phyloP scores from a whole-genome alignment of 2,329 filamentous ascomycete genomes.

The Rachicladosporium sp. region DNA sequence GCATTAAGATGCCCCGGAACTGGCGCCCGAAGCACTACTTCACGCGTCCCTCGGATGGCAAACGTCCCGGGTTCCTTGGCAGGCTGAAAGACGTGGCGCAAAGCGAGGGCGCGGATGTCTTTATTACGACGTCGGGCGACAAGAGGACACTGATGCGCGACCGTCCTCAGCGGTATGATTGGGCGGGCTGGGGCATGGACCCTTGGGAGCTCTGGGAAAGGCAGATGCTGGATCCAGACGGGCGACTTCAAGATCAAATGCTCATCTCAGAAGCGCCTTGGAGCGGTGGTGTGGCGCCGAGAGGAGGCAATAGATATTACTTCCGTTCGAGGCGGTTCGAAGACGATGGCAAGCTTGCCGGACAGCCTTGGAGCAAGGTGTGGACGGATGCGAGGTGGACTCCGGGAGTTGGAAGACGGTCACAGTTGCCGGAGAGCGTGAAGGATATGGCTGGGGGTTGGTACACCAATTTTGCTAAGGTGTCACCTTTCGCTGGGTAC shows the following conservation, averaged over 20 bases:
- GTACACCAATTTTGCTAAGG: no score
- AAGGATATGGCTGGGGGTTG: no score
- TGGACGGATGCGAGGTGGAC: constrained; percentile 21
- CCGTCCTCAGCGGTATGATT: constrained; percentile 24
- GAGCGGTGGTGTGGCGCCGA: constrained; percentile 7
- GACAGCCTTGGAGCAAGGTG: constrained; percentile 7
- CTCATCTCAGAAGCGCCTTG: constrained; percentile 8
- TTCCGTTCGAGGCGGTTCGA: constrained; percentile 18
- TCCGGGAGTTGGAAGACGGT: constrained; percentile 1
- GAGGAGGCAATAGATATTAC: constrained; percentile 16
- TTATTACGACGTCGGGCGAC: constrained; percentile 28
- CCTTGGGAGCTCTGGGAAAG: constrained; percentile 6
- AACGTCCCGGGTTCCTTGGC: constrained; percentile 23
- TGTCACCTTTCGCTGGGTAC: constrained; percentile 10
- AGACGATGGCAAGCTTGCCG: not conserved
- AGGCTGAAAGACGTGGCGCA: constrained; percentile 32
- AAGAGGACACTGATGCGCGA: constrained; percentile 26
- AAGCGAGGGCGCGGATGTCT: constrained; percentile 34
- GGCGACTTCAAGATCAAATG: constrained; percentile 25
- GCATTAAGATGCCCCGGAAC: constrained; percentile 8
- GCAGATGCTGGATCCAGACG: constrained; percentile 15
- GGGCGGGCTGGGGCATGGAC: constrained; percentile 23
- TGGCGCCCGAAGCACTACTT: constrained; percentile 29
- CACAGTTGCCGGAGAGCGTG: no score
- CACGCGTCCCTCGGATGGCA: constrained; percentile 34